phyloP scores from a whole-genome alignment of 805 yeast genomes.

The Myxozyma vanderwaltii region DNA sequence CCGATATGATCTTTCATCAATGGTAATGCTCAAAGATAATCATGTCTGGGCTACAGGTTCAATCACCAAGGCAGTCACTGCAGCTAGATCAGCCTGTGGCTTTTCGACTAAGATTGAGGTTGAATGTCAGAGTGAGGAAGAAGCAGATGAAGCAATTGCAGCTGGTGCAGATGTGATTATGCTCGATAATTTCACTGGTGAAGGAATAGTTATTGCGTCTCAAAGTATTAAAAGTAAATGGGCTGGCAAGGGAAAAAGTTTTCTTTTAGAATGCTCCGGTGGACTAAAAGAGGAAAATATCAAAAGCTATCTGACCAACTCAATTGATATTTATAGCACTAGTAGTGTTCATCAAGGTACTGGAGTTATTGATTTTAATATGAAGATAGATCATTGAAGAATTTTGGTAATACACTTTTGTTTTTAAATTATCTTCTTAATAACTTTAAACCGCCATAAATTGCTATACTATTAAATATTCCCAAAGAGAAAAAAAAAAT shows the following conservation, averaged over 20 bases:
- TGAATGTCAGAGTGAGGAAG: slow-evolving; percentile 80
- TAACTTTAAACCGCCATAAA: too few species aligned
- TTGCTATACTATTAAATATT: too few species aligned
- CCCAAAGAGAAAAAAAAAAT: too few species aligned
- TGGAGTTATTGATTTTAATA: slow-evolving; percentile 76
- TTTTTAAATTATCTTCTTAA: too few species aligned
- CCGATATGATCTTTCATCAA: slow-evolving; percentile 83
- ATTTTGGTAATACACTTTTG: too few species aligned
- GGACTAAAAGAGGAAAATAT: slow-evolving; percentile 78
- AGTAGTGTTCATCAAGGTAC: slow-evolving; percentile 93
- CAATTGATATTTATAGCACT: slow-evolving; percentile 87
- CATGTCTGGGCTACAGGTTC: slow-evolving; percentile 93
- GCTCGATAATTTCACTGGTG: slow-evolving; percentile 84
- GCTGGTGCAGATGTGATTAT: slow-evolving; percentile 96
- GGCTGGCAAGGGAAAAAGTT: slow-evolving; percentile 46
- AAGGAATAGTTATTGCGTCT: slow-evolving; percentile 66
- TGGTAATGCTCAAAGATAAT: slow-evolving; percentile 96
- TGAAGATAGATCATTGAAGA: slow-evolving; percentile 57
- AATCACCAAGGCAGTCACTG: slow-evolving; percentile 75
- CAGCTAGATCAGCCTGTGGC: slow-evolving; percentile 81
- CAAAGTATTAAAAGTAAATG: slow-evolving; percentile 59
- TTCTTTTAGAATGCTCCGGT: slow-evolving; percentile 87
- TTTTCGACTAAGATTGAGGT: slow-evolving; percentile 90
- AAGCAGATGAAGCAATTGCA: slow-evolving; percentile 87
- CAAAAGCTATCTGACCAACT: slow-evolving; percentile 64